Percentiles rank a stretch among this genome's conserved stretches.
Conservation (phyloP, 2,329 filamentous ascomycete species). For the Mollisiaceae sp. region DNA sequence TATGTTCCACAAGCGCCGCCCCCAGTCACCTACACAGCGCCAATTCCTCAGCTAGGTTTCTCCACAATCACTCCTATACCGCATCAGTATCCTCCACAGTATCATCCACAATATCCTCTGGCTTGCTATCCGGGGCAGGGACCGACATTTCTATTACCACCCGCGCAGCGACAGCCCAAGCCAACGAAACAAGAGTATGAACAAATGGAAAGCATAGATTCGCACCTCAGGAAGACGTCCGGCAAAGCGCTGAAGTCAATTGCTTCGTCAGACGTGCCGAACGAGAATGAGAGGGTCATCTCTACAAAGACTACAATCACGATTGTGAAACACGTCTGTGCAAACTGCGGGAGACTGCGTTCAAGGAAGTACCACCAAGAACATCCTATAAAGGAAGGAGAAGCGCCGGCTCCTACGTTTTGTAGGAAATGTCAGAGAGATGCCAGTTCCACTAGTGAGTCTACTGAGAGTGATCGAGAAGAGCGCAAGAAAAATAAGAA, state of each 20-base stretch:
- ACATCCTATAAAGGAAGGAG: conserved; percentile 41
- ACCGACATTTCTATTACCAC: conserved; percentile 9
- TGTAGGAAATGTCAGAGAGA: conserved; percentile 46
- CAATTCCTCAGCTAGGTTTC: conserved; percentile 26
- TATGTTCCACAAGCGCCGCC: conserved; percentile 23
- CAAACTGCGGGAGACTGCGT: conserved; percentile 47
- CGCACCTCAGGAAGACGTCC: conserved; percentile 29
- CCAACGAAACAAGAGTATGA: conserved; percentile 29
- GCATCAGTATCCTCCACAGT: conserved; percentile 1
- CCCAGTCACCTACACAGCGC: conserved; percentile 14
- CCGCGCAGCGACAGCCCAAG: conserved; percentile 8
- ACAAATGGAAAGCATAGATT: conserved; percentile 30
- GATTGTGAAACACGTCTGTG: conserved; percentile 50
- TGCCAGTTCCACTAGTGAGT: conserved; percentile 34
- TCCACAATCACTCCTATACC: conserved; percentile 3
- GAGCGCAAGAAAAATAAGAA: conserved; percentile 23
- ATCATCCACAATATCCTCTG: conserved; percentile 7
- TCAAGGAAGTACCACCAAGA: conserved; percentile 48
- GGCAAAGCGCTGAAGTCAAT: conserved; percentile 2
- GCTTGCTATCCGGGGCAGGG: not conserved
- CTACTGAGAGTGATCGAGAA: conserved; percentile 16
- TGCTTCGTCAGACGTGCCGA: not conserved
- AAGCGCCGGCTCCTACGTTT: conserved; percentile 43
- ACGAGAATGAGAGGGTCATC: conserved; percentile 9
- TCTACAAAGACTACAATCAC: conserved; percentile 41